Conservation (phyloP, 1,139 yeast species). For the Kodamaea ohmeri region DNA sequence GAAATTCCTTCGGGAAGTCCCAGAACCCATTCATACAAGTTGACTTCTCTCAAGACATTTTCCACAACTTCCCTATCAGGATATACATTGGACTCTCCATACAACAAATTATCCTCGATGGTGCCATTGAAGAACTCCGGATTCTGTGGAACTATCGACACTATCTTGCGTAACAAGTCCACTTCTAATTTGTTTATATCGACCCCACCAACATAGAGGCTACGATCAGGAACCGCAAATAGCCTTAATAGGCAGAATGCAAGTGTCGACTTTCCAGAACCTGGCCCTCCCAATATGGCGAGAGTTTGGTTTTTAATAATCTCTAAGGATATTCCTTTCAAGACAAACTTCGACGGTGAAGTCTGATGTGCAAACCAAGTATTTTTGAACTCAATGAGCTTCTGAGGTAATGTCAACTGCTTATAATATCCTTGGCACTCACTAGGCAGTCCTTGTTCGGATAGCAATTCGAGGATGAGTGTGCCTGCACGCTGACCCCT, state of each 20-base stretch:
- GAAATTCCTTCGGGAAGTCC: conserved; percentile 56
- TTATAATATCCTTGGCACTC: conserved; percentile 28
- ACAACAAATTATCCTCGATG: conserved; percentile 60
- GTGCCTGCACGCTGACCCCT: conserved; percentile 75
- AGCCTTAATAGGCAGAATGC: conserved; percentile 52
- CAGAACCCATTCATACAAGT: conserved; percentile 50
- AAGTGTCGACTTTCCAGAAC: conserved; percentile 78
- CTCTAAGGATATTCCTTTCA: conserved; percentile 39
- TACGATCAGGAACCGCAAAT: conserved; percentile 36
- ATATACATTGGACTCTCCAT: conserved; percentile 37
- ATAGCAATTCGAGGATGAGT: conserved; percentile 46
- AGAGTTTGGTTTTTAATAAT: conserved; percentile 48
- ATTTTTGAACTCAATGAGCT: conserved; percentile 38
- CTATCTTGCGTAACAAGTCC: conserved; percentile 47
- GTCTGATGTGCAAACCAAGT: conserved; percentile 51
- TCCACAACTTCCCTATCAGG: conserved; percentile 19
- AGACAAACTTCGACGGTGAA: conserved; percentile 21
- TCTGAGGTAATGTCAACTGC: conserved; percentile 16
- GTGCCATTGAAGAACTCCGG: conserved; percentile 67
- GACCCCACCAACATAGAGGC: conserved; percentile 34
- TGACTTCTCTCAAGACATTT: conserved; percentile 44
- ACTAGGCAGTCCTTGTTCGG: conserved; percentile 27
- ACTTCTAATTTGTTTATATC: conserved; percentile 48
- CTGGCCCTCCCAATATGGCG: conserved; percentile 74
- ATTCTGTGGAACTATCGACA: conserved; percentile 67